Percentiles rank a stretch among this genome's conserved stretches.
These are phyloP conservation scores for Cladophialophora bantiana DNA, from an alignment of 2,329 filamentous ascomycete genomes.

Conservation along the genomic window DNA sequence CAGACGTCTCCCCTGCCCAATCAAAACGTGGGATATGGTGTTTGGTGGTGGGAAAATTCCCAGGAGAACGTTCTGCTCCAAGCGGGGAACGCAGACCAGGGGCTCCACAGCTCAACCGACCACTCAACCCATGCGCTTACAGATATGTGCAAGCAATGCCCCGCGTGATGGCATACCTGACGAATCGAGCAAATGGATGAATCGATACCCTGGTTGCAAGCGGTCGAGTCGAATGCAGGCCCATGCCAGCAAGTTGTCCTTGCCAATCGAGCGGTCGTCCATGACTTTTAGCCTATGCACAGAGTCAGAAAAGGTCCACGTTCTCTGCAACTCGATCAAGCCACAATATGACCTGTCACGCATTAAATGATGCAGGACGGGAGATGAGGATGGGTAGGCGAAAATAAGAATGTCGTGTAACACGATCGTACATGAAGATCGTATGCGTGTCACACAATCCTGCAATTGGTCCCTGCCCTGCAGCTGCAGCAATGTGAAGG, in stretches of 20 bases:
- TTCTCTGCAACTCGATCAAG: constrained; percentile 7
- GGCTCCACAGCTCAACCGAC: constrained; percentile 9
- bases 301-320: constrained; percentile 20
- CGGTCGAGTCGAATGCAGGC: constrained; percentile 85
- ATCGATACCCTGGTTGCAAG: constrained; percentile 74
- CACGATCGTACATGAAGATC: constrained; percentile 31
- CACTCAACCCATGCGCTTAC: constrained; percentile 56
- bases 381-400: constrained; percentile 4
- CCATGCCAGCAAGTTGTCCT: constrained; percentile 84
- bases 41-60: not conserved
- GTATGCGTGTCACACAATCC: constrained; percentile 11
- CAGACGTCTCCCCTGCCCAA: not conserved
- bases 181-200: constrained; percentile 76
- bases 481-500: not conserved
- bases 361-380: not conserved
- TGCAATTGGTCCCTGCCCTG: constrained; percentile 7
- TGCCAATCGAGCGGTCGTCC: constrained; percentile 77
- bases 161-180: constrained; percentile 72
- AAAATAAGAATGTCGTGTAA: constrained; percentile 25
- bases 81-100: constrained; percentile 11
- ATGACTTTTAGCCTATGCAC: constrained; percentile 76
- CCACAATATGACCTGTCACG: constrained; percentile 31
- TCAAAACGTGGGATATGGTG: not conserved
- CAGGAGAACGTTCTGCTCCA: not conserved
- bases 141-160: constrained; percentile 75